These are phyloP conservation scores for Komagataella mondaviorum DNA, from an alignment of 805 yeast genomes.

Conservation along the genomic window DNA sequence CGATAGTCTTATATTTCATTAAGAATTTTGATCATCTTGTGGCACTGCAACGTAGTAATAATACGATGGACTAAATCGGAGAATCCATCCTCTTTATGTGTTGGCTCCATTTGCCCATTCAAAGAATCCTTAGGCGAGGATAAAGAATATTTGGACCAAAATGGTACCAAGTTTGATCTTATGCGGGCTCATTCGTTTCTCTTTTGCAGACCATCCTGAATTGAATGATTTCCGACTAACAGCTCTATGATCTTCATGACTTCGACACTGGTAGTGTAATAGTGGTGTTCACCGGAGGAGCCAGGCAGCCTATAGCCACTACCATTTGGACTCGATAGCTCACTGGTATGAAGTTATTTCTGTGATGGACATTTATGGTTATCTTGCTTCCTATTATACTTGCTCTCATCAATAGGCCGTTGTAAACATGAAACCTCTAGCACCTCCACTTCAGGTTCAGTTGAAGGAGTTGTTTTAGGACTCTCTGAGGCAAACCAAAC, in stretches of 20 bases:
- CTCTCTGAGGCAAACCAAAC: constrained; percentile 37
- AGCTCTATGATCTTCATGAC: constrained; percentile 53
- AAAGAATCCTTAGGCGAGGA: constrained; percentile 23
- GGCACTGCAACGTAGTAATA: too few relatives aligned
- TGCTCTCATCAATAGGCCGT: constrained; percentile 22
- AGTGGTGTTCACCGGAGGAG: constrained; percentile 11
- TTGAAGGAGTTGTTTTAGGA: constrained; percentile 24
- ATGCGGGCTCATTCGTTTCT: constrained; percentile 53
- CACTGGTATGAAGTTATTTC: not conserved
- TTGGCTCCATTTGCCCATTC: constrained; percentile 4
- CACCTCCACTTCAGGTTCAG: constrained; percentile 28
- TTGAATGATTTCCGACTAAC: constrained; percentile 32
- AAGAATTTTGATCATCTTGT: too few relatives aligned
- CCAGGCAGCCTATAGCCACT: constrained; percentile 1
- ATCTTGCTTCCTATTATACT: constrained; percentile 12
- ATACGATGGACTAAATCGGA: constrained; percentile 49
- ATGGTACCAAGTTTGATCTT: constrained; percentile 51
- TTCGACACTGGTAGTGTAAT: constrained; percentile 53
- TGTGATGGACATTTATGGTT: constrained; percentile 2
- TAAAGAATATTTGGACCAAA: constrained; percentile 50
- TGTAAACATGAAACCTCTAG: constrained; percentile 52
- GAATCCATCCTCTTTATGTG: constrained; percentile 19
- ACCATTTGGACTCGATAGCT: constrained; percentile 1
- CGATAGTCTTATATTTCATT: too few relatives aligned
- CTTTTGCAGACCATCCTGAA: constrained; percentile 31